Conservation (phyloP, 768 basidiomycete genomes). For the Lentinula sp. region DNA sequence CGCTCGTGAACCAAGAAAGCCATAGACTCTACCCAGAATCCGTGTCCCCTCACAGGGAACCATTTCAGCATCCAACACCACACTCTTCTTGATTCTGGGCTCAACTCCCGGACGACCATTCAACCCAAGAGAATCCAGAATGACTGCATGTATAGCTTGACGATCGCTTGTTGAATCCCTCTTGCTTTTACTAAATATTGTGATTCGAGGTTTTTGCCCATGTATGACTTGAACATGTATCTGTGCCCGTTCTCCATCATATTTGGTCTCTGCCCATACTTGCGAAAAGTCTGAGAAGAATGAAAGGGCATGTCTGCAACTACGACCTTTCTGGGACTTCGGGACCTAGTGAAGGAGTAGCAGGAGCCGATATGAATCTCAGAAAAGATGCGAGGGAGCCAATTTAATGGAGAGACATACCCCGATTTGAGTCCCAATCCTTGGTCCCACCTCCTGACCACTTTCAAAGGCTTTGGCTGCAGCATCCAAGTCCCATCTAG, state of each 20-base stretch:
- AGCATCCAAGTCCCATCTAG: conserved; percentile 53
- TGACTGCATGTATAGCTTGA: conserved; percentile 52
- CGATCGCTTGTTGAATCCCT: conserved; percentile 80
- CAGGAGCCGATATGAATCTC: background rate
- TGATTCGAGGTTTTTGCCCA: conserved; percentile 41
- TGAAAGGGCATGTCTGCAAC: conserved; percentile 49
- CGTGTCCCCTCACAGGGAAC: conserved; percentile 66
- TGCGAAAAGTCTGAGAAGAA: conserved; percentile 32
- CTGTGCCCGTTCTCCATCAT: conserved; percentile 93
- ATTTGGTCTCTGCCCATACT: conserved; percentile 89
- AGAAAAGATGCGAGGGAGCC: background rate
- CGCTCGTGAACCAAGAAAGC: background rate
- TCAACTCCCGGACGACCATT: conserved; percentile 5
- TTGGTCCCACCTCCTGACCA: conserved; percentile 27
- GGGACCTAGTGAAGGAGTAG: conserved; percentile 51
- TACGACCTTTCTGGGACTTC: conserved; percentile 72
- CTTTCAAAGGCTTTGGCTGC: conserved; percentile 42
- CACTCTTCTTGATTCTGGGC: conserved; percentile 27
- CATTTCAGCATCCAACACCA: conserved; percentile 84
- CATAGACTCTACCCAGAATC: conserved; percentile 25
- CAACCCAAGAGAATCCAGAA: conserved; percentile 55
- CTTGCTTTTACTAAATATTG: conserved; percentile 85
- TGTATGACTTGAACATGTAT: conserved; percentile 65
- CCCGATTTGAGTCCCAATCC: conserved; percentile 57
- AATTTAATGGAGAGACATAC: conserved; percentile 24